phyloP scores from a whole-genome alignment of 352 stramenopile species.

The Elongisporangium anandrum region DNA sequence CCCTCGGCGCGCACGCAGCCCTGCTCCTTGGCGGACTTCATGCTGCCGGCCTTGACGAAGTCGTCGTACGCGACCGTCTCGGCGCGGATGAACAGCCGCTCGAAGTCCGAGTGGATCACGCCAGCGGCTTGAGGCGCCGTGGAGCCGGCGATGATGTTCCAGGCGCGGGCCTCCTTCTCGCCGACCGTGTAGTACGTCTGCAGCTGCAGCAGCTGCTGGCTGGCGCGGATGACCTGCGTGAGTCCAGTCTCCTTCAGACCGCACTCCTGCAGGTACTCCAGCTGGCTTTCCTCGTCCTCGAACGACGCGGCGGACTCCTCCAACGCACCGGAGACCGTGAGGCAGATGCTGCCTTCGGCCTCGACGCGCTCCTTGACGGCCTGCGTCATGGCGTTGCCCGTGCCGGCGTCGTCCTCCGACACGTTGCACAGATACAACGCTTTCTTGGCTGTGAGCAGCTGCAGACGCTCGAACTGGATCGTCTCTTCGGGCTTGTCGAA shows the following conservation, averaged over 20 bases:
- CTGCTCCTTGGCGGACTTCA: conserved; percentile 93
- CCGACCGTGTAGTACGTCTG: conserved; percentile 97
- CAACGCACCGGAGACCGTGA: conserved; percentile 71
- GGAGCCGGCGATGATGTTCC: conserved; percentile 78
- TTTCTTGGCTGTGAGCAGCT: conserved; percentile 90
- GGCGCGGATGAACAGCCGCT: conserved; percentile 80
- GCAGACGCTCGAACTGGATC: conserved; percentile 73
- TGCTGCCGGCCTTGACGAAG: conserved; percentile 90
- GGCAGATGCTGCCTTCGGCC: conserved; percentile 58
- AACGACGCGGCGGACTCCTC: conserved; percentile 80
- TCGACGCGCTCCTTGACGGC: conserved; percentile 63
- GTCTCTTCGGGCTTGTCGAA: conserved; percentile 87
- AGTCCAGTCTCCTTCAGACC: conserved; percentile 71
- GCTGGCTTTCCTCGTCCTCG: conserved; percentile 87
- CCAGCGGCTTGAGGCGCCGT: conserved; percentile 64
- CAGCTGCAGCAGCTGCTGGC: conserved; percentile 93
- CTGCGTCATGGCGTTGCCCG: conserved; percentile 92
- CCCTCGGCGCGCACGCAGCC: conserved; percentile 94
- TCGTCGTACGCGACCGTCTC: conserved; percentile 97
- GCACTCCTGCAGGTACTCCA: conserved; percentile 92
- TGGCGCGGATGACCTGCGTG: conserved; percentile 83
- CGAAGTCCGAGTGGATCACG: conserved; percentile 88
- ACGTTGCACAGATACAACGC: conserved; percentile 98
- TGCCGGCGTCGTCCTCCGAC: conserved; percentile 91
- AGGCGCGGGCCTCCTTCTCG: conserved; percentile 78